Conservation (phyloP, 2,329 filamentous ascomycete genomes). For the Epichloe brachyelytri region DNA sequence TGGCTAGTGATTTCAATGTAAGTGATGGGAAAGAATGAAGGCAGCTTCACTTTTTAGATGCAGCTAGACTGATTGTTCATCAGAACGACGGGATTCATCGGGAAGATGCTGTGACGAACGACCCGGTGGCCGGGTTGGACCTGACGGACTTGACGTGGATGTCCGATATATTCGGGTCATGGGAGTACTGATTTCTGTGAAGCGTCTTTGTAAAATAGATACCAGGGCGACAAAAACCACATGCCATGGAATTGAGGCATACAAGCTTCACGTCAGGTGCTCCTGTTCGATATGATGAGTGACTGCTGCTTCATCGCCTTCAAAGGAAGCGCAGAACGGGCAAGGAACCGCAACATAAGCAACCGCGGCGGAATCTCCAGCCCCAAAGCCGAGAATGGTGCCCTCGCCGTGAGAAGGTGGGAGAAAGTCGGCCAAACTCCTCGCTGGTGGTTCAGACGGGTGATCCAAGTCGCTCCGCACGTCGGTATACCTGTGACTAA, state of each 20-base stretch:
- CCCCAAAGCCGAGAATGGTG: slow-evolving; percentile 6
- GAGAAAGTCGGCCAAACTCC: slow-evolving; percentile 33
- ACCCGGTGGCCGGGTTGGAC: slow-evolving; percentile 16
- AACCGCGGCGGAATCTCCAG: not conserved
- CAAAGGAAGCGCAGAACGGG: slow-evolving; percentile 53
- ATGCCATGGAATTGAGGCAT: not conserved
- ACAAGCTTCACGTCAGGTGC: slow-evolving; percentile 14
- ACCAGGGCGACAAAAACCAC: not conserved
- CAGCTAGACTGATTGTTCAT: not conserved
- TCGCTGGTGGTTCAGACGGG: slow-evolving; percentile 24
- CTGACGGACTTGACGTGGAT: slow-evolving; percentile 25
- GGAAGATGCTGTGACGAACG: slow-evolving; percentile 16
- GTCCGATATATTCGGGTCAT: slow-evolving; percentile 24
- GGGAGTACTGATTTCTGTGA: slow-evolving; percentile 17
- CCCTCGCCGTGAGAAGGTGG: slow-evolving; percentile 25
- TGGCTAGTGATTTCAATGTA: slow-evolving; percentile 29
- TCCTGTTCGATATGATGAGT: slow-evolving; percentile 46
- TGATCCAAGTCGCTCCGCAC: slow-evolving; percentile 24
- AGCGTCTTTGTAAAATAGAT: not conserved
- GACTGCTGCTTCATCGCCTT: slow-evolving; percentile 56
- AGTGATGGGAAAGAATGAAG: slow-evolving; percentile 2
- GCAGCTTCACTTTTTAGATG: too few species aligned
- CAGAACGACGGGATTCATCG: slow-evolving; percentile 27
- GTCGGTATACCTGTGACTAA: slow-evolving; percentile 21
- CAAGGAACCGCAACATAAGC: slow-evolving; percentile 28